Percentiles rank a stretch among this genome's conserved stretches.
phyloP scores from a whole-genome alignment of 2,329 filamentous ascomycete genomes.

The Phoma sp. region DNA sequence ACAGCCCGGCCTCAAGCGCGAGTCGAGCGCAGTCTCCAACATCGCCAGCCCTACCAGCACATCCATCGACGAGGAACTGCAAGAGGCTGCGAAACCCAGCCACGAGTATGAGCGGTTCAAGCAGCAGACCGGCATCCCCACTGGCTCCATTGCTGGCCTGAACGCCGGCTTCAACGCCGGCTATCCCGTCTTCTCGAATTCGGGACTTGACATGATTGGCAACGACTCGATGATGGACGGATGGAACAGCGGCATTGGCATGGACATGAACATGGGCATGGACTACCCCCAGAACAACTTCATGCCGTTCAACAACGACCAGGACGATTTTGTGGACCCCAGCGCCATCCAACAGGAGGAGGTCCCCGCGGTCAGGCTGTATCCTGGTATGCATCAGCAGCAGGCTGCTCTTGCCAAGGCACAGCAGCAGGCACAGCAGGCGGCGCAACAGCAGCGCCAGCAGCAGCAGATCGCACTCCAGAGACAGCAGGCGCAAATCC shows the following conservation, averaged over 20 bases:
- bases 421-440: conserved; percentile 43
- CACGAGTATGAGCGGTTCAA: conserved; percentile 95
- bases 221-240: conserved; percentile 59
- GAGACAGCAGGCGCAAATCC: conserved; percentile 57
- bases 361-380: conserved; percentile 71
- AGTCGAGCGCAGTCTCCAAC: conserved; percentile 61
- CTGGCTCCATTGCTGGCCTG: conserved; percentile 80
- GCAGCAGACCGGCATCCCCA: conserved; percentile 91
- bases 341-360: conserved; percentile 72
- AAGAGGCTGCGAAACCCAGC: conserved; percentile 76
- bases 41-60: conserved; percentile 62
- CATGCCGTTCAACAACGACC: conserved; percentile 63
- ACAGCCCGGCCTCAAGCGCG: conserved; percentile 55
- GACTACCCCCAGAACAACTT: conserved; percentile 62
- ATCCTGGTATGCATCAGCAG: conserved; percentile 92
- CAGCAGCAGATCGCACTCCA: conserved; percentile 55
- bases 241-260: conserved; percentile 59
- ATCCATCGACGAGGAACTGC: conserved; percentile 59
- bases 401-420: conserved; percentile 66
- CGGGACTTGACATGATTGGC: conserved; percentile 71
- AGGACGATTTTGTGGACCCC: conserved; percentile 72
- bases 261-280: conserved; percentile 71
- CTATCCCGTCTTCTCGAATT: conserved; percentile 60
- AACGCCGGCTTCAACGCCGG: conserved; percentile 60
- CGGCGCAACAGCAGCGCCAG: conserved; percentile 53